A percentile compares a stretch with the other conserved stretches of the same genome.
Conservation (phyloP, 495 filamentous ascomycete genomes). For the Elasticomyces elasticus region DNA sequence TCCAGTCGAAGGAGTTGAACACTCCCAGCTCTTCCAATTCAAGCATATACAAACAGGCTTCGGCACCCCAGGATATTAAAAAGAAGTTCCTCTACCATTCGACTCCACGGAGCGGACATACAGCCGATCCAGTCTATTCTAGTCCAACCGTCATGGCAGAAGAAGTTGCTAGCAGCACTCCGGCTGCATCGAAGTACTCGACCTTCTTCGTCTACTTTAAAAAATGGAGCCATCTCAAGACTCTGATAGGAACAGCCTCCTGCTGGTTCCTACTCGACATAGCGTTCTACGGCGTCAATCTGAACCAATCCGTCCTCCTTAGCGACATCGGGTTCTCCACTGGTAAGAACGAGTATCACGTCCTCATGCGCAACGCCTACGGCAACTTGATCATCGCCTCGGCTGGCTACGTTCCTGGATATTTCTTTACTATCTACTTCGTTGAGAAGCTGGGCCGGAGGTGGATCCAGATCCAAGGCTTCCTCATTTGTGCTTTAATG, state of each 20-base stretch:
- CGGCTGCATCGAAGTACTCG: not conserved
- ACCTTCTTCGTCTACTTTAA: not conserved
- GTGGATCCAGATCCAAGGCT: constrained; percentile 69
- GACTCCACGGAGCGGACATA: no score
- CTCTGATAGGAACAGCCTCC: not conserved
- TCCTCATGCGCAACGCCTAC: constrained; percentile 58
- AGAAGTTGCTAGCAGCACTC: not conserved
- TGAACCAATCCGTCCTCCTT: constrained; percentile 44
- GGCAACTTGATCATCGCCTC: constrained; percentile 47
- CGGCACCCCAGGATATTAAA: not conserved
- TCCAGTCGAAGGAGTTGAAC: no score
- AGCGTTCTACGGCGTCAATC: not conserved
- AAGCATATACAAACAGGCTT: no score
- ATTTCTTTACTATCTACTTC: constrained; percentile 62
- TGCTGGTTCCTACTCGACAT: constrained; percentile 8
- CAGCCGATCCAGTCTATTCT: no score
- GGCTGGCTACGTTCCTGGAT: constrained; percentile 64
- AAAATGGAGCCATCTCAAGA: not conserved
- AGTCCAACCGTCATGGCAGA: not conserved
- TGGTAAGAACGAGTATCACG: constrained; percentile 48
- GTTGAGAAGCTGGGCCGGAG: constrained; percentile 68
- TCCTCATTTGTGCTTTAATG: constrained; percentile 61
- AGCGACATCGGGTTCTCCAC: constrained; percentile 56
- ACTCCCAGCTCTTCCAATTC: no score
- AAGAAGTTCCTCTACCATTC: no score